These are phyloP conservation scores for Rhododendron simsii DNA, from an alignment of 148 eudicot genomes.

Conservation along the genomic window DNA sequence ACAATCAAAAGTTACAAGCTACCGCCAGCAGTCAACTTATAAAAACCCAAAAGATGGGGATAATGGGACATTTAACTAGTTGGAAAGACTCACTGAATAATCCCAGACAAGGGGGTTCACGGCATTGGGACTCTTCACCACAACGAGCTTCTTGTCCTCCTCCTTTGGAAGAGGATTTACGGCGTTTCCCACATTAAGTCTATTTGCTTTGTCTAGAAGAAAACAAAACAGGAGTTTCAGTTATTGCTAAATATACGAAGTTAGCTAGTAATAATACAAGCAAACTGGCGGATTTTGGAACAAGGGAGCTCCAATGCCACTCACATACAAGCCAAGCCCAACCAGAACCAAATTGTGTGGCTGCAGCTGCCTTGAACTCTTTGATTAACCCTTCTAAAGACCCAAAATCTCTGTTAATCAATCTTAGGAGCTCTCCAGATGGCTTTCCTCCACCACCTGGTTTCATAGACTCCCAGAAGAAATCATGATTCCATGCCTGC, in stretches of 20 bases:
- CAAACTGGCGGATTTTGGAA: neutral
- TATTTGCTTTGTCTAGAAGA: constrained; percentile 64
- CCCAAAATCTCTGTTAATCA: constrained; percentile 87
- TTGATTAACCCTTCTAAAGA: constrained; percentile 66
- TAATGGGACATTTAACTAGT: neutral
- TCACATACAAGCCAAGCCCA: constrained; percentile 99
- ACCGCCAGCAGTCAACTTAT: neutral
- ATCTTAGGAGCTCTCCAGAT: constrained; percentile 67
- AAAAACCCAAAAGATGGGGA: neutral
- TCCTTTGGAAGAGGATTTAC: constrained; percentile 73
- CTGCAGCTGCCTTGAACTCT: constrained; percentile 80
- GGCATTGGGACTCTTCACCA: constrained; percentile 94
- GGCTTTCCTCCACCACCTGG: constrained; percentile 96
- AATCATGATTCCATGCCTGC: constrained; percentile 89
- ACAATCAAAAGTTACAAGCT: neutral
- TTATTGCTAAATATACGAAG: neutral
- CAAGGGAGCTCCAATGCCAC: constrained; percentile 15
- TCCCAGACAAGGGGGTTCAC: constrained; percentile 91
- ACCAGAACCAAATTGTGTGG: constrained; percentile 97
- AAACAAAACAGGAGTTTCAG: neutral
- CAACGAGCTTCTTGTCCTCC: constrained; percentile 81
- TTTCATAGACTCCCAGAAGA: constrained; percentile 97
- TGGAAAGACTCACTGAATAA: constrained; percentile 56
- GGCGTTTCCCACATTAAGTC: constrained; percentile 66
- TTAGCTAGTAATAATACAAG: neutral